Percentiles rank a stretch among this genome's conserved stretches.
These are phyloP conservation scores for Cladosporium velox DNA, from an alignment of 2,329 filamentous ascomycete genomes.

Conservation along the genomic window DNA sequence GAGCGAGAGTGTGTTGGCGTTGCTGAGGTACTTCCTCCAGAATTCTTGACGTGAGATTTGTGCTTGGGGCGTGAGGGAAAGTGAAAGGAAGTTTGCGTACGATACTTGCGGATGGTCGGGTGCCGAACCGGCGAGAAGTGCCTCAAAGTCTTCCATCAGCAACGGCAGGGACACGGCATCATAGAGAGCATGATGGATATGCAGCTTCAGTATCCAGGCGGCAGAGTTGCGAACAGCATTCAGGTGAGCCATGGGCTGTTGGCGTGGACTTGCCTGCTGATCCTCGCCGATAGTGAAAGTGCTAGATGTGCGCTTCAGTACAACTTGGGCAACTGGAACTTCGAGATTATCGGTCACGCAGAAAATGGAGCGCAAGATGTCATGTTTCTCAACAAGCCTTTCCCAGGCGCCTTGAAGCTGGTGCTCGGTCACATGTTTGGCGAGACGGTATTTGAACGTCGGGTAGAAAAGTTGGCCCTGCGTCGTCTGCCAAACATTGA, in stretches of 20 bases:
- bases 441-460: constrained; percentile 64
- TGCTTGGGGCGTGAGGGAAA: constrained; percentile 26
- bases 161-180: constrained; percentile 76
- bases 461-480: constrained; percentile 71
- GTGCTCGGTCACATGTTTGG: constrained; percentile 41
- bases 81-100: constrained; percentile 47
- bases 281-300: constrained; percentile 35
- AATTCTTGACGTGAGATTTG: constrained; percentile 44
- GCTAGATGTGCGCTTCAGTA: constrained; percentile 49
- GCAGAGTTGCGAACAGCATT: constrained; percentile 23
- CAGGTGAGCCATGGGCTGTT: constrained; percentile 32
- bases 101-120: constrained; percentile 24
- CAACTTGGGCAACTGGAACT: constrained; percentile 64
- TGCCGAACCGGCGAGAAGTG: constrained; percentile 40
- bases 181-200: constrained; percentile 84
- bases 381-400: constrained; percentile 54
- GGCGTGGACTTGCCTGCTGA: constrained; percentile 17
- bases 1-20: constrained; percentile 25
- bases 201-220: constrained; percentile 40
- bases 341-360: constrained; percentile 50
- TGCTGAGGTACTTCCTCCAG: constrained; percentile 53
- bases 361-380: constrained; percentile 71
- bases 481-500: constrained; percentile 72
- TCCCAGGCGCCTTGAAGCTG: constrained; percentile 63
- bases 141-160: constrained; percentile 58